Percentiles rank a stretch among this genome's conserved stretches.
Evolutionary conservation across 148 eudicot species (phyloP).

Genomic region (Spergularia bocconei): DNA sequence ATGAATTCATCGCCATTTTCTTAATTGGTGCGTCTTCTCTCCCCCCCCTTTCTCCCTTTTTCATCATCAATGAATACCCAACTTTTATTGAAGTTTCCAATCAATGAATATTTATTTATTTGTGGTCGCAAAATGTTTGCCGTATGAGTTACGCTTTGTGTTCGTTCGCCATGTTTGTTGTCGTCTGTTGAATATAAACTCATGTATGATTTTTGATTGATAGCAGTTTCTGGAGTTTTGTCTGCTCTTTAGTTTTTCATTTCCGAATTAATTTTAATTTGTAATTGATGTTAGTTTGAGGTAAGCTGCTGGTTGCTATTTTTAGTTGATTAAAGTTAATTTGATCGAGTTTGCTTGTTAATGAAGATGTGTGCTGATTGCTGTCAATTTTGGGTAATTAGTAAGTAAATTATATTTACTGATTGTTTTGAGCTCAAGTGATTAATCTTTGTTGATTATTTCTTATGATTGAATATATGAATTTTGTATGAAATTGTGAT

Average conservation of each 20-base stretch:
- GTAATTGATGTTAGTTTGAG: constrained; percentile 3
- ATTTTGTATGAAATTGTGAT: no score
- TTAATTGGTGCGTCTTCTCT: constrained; percentile 17
- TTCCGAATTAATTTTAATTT: no score
- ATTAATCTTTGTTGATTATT: no score
- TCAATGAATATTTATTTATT: background rate
- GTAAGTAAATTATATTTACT: background rate
- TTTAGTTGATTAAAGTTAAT: background rate
- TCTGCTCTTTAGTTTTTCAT: no score
- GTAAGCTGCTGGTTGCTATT: background rate
- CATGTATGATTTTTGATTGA: background rate
- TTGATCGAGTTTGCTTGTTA: no score
- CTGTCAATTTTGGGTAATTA: background rate
- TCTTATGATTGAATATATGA: no score
- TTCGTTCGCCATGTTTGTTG: background rate
- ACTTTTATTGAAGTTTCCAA: background rate
- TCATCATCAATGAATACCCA: no score
- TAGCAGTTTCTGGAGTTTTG: background rate
- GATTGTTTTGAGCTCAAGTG: no score
- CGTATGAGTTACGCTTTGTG: background rate
- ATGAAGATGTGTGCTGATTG: background rate
- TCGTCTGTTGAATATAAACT: background rate
- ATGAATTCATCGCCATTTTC: background rate
- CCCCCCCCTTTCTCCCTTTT: no score
- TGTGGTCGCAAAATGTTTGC: background rate